phyloP scores from a whole-genome alignment of 805 yeast species.

The Dipodascus albidus region DNA sequence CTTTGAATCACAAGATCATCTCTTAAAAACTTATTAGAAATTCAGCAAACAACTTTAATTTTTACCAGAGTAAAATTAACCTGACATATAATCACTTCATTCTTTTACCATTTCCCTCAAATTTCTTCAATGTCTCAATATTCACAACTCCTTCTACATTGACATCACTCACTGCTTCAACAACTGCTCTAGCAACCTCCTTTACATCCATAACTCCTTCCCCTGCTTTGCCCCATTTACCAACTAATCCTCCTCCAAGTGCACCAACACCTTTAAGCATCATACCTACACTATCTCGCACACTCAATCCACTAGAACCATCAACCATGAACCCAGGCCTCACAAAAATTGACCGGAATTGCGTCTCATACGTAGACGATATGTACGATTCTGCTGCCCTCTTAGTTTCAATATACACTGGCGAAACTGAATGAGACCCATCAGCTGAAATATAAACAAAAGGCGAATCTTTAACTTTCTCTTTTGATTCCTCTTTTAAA shows the following conservation, averaged over 20 bases:
- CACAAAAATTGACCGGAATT: constrained; percentile 48
- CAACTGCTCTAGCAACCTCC: constrained; percentile 48
- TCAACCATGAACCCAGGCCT: constrained; percentile 85
- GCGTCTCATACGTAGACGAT: constrained; percentile 30
- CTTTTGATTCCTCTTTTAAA: constrained; percentile 9
- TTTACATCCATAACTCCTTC: constrained; percentile 37
- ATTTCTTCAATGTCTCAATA: constrained; percentile 31
- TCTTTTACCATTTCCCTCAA: no score
- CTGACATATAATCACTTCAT: no score
- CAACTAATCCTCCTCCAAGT: constrained; percentile 32
- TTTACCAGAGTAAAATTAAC: no score
- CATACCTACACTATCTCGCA: constrained; percentile 32
- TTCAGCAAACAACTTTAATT: no score
- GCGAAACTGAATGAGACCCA: constrained; percentile 47
- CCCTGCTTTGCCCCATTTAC: constrained; percentile 25
- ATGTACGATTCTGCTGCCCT: constrained; percentile 53
- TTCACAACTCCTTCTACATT: constrained; percentile 45
- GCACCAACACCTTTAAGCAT: constrained; percentile 34
- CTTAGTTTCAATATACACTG: constrained; percentile 63
- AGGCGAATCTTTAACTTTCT: constrained; percentile 14
- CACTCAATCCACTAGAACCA: constrained; percentile 22
- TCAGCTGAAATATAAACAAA: constrained; percentile 81
- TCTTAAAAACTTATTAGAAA: no score
- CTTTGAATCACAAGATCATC: no score
- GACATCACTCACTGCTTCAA: constrained; percentile 42